phyloP scores from a whole-genome alignment of 345 rosid species.

The Salix purpurea region DNA sequence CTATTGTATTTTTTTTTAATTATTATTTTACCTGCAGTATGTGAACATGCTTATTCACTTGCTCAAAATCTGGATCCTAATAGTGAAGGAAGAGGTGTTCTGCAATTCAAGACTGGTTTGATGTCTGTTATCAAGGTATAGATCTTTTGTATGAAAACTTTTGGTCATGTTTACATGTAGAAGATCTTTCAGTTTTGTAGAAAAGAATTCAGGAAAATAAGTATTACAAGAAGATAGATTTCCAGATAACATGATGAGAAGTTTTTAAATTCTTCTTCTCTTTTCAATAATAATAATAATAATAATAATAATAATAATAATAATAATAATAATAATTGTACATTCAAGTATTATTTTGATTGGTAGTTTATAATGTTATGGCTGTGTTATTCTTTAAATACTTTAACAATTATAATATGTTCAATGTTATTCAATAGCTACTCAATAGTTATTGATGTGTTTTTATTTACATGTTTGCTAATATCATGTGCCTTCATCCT shows the following conservation, averaged over 20 bases:
- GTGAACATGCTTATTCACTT: conserved; percentile 93
- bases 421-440: not conserved
- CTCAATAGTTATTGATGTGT: not conserved
- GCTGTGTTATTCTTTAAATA: too few relatives aligned
- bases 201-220: too few relatives aligned
- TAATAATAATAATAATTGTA: too few relatives aligned
- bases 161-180: not conserved
- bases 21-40: conserved; percentile 47
- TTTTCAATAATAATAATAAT: too few relatives aligned
- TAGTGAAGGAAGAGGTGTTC: conserved; percentile 96
- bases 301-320: too few relatives aligned
- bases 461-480: not conserved
- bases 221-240: too few relatives aligned
- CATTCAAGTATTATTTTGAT: too few relatives aligned
- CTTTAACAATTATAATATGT: too few relatives aligned
- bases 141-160: not conserved
- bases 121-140: conserved; percentile 92
- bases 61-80: conserved; percentile 96
- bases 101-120: conserved; percentile 94
- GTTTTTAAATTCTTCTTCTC: too few relatives aligned
- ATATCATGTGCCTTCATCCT: not conserved
- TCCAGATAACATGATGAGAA: too few relatives aligned
- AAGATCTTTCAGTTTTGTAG: too few relatives aligned
- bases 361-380: too few relatives aligned
- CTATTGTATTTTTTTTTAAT: not conserved